Conservation (phyloP, 2,329 filamentous ascomycete species). For the Phialophora tarda region DNA sequence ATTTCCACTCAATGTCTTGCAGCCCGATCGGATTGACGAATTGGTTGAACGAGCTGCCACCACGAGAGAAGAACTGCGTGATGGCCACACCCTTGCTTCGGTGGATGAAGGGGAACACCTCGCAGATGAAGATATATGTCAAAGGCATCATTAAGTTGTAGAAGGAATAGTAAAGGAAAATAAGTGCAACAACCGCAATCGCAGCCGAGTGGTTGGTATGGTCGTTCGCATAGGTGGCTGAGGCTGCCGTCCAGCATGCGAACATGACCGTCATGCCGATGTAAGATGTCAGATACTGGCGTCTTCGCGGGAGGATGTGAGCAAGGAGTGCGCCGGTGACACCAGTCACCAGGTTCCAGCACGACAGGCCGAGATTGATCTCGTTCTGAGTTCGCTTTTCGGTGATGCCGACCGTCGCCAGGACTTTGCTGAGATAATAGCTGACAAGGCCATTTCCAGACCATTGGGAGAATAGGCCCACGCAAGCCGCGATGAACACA, state of each 20-base stretch:
- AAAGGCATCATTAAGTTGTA: slow-evolving; percentile 44
- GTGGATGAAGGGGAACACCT: slow-evolving; percentile 57
- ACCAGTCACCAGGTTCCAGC: slow-evolving; percentile 49
- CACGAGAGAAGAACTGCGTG: slow-evolving; percentile 28
- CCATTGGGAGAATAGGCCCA: slow-evolving; percentile 64
- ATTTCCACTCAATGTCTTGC: slow-evolving; percentile 44
- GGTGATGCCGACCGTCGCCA: slow-evolving; percentile 48
- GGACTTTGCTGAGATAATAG: slow-evolving; percentile 48
- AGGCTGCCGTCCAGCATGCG: slow-evolving; percentile 28
- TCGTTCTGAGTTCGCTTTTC: slow-evolving; percentile 46
- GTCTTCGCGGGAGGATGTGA: slow-evolving; percentile 22
- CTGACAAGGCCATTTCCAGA: slow-evolving; percentile 56
- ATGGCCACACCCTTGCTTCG: slow-evolving; percentile 52
- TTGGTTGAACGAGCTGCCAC: slow-evolving; percentile 30
- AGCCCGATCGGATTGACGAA: slow-evolving; percentile 41
- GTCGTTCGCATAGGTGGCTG: slow-evolving; percentile 28
- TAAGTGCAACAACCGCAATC: slow-evolving; percentile 48
- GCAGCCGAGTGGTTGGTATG: slow-evolving; percentile 23
- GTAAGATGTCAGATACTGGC: slow-evolving; percentile 27
- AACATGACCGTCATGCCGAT: slow-evolving; percentile 31
- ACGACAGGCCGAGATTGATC: slow-evolving; percentile 47
- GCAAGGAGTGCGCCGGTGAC: slow-evolving; percentile 45
- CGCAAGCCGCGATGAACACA: slow-evolving; percentile 58
- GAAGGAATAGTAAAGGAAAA: slow-evolving; percentile 51
- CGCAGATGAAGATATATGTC: slow-evolving; percentile 38